phyloP scores from a whole-genome alignment of 345 rosid genomes.

The Carallia pectinifolia region DNA sequence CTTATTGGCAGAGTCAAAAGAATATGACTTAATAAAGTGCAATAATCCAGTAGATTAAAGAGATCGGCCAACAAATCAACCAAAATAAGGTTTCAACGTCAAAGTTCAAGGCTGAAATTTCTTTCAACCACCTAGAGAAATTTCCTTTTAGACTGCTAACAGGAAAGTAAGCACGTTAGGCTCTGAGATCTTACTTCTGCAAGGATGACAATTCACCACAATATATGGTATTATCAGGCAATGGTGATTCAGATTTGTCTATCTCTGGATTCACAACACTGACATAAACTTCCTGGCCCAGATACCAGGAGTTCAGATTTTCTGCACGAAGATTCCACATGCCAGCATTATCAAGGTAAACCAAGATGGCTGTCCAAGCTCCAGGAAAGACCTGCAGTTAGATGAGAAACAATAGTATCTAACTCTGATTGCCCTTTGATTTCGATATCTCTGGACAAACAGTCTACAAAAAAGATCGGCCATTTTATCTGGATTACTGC shows the following conservation, averaged over 20 bases:
- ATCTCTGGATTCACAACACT: conserved; percentile 66
- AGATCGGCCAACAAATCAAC: background rate
- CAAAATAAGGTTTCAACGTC: background rate
- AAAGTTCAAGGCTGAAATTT: background rate
- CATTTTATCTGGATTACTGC: too few species aligned
- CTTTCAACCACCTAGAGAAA: background rate
- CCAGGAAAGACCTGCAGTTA: conserved; percentile 76
- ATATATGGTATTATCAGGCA: conserved; percentile 71
- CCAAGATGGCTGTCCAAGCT: conserved; percentile 93
- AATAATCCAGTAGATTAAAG: background rate
- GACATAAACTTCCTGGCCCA: conserved; percentile 81
- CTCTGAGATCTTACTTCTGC: conserved; percentile 59
- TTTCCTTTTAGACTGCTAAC: background rate
- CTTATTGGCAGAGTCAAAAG: too few species aligned
- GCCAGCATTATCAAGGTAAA: conserved; percentile 86
- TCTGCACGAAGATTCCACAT: conserved; percentile 83
- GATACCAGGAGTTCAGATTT: conserved; percentile 85
- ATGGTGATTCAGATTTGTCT: conserved; percentile 49
- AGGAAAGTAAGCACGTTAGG: background rate
- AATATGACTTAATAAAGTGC: background rate
- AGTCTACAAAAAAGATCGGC: too few species aligned
- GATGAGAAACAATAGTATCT: background rate
- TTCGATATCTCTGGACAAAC: too few species aligned
- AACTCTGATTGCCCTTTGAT: background rate
- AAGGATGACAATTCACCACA: conserved; percentile 78